Conservation (phyloP, 306 rosid genomes). For the Cicer judaicum region DNA sequence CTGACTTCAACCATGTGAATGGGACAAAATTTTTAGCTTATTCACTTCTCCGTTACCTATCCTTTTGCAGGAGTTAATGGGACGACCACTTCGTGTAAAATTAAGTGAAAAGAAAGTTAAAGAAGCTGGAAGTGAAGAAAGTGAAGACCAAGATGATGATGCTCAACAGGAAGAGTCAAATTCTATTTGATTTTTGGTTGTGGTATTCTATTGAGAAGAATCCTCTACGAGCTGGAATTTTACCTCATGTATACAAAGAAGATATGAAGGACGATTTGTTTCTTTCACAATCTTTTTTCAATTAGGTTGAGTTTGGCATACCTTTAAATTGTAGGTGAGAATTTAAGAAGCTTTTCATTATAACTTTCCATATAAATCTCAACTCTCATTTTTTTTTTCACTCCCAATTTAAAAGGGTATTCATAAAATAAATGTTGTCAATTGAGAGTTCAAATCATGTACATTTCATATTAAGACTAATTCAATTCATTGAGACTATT, state of each 20-base stretch:
- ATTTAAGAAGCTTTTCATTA: background rate
- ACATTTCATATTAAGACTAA: background rate
- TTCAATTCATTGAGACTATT: slow-evolving; percentile 7
- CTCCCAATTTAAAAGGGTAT: slow-evolving; percentile 7
- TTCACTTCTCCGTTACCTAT: slow-evolving; percentile 4
- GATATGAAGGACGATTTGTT: slow-evolving; percentile 43
- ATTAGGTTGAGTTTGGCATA: slow-evolving; percentile 17
- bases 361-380: slow-evolving; percentile 13
- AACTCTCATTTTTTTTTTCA: background rate
- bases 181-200: slow-evolving; percentile 35
- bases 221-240: slow-evolving; percentile 45
- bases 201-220: slow-evolving; percentile 40
- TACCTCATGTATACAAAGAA: slow-evolving; percentile 43
- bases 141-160: slow-evolving; percentile 44
- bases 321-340: slow-evolving; percentile 30
- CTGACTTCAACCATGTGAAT: background rate
- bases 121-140: slow-evolving; percentile 53
- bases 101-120: slow-evolving; percentile 62
- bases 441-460: slow-evolving; percentile 23
- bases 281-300: slow-evolving; percentile 34
- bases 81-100: slow-evolving; percentile 73
- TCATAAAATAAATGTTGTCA: background rate
- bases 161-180: slow-evolving; percentile 45
- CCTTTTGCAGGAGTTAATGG: slow-evolving; percentile 76
- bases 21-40: background rate